A percentile compares a stretch with the other conserved stretches of the same genome.
Conservation (phyloP, 768 basidiomycete species). For the Pulveroboletus sp. region DNA sequence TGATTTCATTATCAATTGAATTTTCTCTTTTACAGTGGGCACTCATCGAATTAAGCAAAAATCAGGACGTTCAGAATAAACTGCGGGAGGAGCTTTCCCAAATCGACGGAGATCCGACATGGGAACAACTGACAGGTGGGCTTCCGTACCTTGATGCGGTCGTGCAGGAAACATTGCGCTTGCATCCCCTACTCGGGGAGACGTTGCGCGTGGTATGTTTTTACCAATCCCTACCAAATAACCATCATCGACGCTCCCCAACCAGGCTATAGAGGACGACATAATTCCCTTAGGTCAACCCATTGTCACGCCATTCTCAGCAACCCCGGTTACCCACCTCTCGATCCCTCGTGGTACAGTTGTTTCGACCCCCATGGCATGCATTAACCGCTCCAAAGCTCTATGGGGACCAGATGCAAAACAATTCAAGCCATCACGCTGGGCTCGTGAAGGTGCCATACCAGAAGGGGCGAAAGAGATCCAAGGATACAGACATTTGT, state of each 20-base stretch:
- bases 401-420: constrained; percentile 63
- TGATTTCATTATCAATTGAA: background rate
- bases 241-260: constrained; percentile 5
- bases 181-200: constrained; percentile 39
- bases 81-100: constrained; percentile 50
- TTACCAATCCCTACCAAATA: background rate
- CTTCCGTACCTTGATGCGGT: constrained; percentile 57
- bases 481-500: constrained; percentile 26
- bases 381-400: constrained; percentile 47
- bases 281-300: constrained; percentile 53
- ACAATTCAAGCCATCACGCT: constrained; percentile 60
- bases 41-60: constrained; percentile 49
- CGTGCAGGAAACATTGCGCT: constrained; percentile 42
- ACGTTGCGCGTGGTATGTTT: constrained; percentile 9
- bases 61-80: constrained; percentile 43
- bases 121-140: constrained; percentile 46
- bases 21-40: constrained; percentile 40
- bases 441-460: constrained; percentile 41
- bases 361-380: constrained; percentile 42
- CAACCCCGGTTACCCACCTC: constrained; percentile 34
- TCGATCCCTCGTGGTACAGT: constrained; percentile 45
- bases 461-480: constrained; percentile 32
- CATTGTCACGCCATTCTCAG: constrained; percentile 38
- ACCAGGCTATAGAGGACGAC: constrained; percentile 50
- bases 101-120: constrained; percentile 46